Evolutionary conservation across 805 yeast species (phyloP).

Genomic region (Saccharomycopsis fermentans): DNA sequence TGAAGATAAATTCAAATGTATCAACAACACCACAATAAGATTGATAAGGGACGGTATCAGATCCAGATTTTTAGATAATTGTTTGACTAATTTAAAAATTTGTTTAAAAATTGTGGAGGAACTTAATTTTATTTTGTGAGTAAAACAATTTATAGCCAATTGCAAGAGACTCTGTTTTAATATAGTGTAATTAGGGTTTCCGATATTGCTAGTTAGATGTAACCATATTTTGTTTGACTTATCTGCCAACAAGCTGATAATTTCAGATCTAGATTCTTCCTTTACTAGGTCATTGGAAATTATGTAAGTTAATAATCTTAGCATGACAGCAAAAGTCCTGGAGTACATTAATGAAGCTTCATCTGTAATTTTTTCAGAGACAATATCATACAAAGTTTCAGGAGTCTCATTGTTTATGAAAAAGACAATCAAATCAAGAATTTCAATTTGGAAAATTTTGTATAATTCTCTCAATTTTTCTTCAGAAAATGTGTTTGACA

Average conservation of each 20-base stretch:
- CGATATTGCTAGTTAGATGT: background rate
- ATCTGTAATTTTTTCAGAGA: slow-evolving; percentile 1
- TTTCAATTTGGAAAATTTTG: slow-evolving; percentile 7
- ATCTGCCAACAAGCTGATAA: background rate
- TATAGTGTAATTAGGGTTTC: slow-evolving; percentile 5
- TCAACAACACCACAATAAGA: background rate
- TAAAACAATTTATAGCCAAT: slow-evolving; percentile 4
- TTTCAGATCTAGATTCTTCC: background rate
- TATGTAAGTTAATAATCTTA: slow-evolving; percentile 1
- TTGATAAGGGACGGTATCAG: slow-evolving; percentile 1
- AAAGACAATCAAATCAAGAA: slow-evolving; percentile 2
- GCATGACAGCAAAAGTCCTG: slow-evolving; percentile 4
- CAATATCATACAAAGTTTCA: slow-evolving; percentile 7
- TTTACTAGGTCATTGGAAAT: background rate
- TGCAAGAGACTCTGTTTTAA: slow-evolving; percentile 5
- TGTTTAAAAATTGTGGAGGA: slow-evolving; percentile 7
- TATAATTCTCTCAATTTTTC: slow-evolving; percentile 8
- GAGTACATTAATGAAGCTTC: slow-evolving; percentile 8
- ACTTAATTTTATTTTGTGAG: background rate
- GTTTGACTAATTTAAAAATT: slow-evolving; percentile 10
- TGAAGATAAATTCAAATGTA: slow-evolving; percentile 4
- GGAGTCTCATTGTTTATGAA: slow-evolving; percentile 9
- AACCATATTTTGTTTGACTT: slow-evolving; percentile 8
- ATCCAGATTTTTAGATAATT: background rate
- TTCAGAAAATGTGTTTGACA: slow-evolving; percentile 5